Conservation (phyloP, 2,329 filamentous ascomycete species). For the Coniochaeta sp. region DNA sequence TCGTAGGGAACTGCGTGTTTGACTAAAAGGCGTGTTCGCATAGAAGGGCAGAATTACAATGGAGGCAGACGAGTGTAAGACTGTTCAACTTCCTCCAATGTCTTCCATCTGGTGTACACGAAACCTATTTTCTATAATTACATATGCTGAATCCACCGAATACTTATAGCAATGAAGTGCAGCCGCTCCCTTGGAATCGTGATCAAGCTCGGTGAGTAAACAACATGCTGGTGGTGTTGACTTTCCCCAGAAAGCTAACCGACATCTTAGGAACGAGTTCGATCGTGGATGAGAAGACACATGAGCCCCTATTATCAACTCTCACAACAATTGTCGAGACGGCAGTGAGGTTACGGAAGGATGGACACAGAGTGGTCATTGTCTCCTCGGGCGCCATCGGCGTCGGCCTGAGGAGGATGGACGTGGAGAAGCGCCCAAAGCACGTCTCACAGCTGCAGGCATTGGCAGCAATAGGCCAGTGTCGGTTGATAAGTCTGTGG, state of each 20-base stretch:
- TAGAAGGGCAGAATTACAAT: background rate
- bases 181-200: constrained; percentile 1
- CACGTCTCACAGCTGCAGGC: constrained; percentile 87
- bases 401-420: constrained; percentile 84
- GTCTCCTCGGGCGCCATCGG: constrained; percentile 97
- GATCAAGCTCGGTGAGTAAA: constrained; percentile 1
- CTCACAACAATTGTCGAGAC: constrained; percentile 92
- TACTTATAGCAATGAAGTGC: constrained; percentile 5
- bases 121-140: no score
- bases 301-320: constrained; percentile 87
- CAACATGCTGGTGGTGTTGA: background rate
- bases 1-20: background rate
- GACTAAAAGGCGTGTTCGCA: constrained; percentile 2
- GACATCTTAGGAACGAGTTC: constrained; percentile 75
- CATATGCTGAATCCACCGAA: background rate
- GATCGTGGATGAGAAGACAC: constrained; percentile 95
- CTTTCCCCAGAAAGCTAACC: background rate
- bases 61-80: background rate
- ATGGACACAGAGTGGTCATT: constrained; percentile 91
- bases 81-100: constrained; percentile 1
- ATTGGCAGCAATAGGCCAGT: constrained; percentile 92
- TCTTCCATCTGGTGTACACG: background rate
- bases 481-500: constrained; percentile 90
- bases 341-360: constrained; percentile 74
- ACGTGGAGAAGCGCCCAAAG: constrained; percentile 80